Conservation (phyloP, 352 stramenopile genomes). For the Globisporangium cystogenes region DNA sequence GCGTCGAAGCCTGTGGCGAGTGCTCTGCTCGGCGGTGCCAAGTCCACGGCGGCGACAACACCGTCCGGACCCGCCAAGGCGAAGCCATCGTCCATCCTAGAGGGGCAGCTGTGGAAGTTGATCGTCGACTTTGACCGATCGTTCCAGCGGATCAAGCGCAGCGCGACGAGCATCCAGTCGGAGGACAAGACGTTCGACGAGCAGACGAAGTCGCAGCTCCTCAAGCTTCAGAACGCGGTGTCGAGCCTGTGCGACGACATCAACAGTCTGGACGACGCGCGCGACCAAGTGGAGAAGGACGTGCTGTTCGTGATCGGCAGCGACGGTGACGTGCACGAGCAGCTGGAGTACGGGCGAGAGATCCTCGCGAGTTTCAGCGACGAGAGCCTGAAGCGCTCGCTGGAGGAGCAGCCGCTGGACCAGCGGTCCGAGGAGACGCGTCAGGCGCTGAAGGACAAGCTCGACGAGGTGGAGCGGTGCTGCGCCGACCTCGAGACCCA, state of each 20-base stretch:
- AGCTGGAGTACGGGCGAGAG: slow-evolving; percentile 63
- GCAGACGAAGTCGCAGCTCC: slow-evolving; percentile 21
- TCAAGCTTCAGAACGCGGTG: slow-evolving; percentile 30
- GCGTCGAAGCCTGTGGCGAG: slow-evolving; percentile 7
- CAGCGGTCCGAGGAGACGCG: slow-evolving; percentile 55
- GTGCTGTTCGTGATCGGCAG: slow-evolving; percentile 75
- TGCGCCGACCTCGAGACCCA: slow-evolving; percentile 49
- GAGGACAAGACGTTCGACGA: slow-evolving; percentile 23
- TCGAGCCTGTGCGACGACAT: slow-evolving; percentile 40
- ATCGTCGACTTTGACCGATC: slow-evolving; percentile 67
- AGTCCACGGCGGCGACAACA: neutral
- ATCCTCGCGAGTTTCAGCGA: slow-evolving; percentile 69
- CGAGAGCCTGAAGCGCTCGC: slow-evolving; percentile 44
- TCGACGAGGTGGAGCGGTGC: slow-evolving; percentile 41
- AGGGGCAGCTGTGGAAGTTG: slow-evolving; percentile 65
- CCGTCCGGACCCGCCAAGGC: neutral
- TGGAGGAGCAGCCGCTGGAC: slow-evolving; percentile 68
- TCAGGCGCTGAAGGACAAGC: slow-evolving; percentile 37
- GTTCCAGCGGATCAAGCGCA: slow-evolving; percentile 41
- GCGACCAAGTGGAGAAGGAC: slow-evolving; percentile 62
- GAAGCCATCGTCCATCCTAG: slow-evolving; percentile 35
- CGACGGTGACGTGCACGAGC: slow-evolving; percentile 70
- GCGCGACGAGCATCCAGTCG: slow-evolving; percentile 28
- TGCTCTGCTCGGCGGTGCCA: neutral
- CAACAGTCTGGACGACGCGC: slow-evolving; percentile 46